Evolutionary conservation across 768 basidiomycete species (phyloP).

Genomic region (Lentinula sp.): DNA sequence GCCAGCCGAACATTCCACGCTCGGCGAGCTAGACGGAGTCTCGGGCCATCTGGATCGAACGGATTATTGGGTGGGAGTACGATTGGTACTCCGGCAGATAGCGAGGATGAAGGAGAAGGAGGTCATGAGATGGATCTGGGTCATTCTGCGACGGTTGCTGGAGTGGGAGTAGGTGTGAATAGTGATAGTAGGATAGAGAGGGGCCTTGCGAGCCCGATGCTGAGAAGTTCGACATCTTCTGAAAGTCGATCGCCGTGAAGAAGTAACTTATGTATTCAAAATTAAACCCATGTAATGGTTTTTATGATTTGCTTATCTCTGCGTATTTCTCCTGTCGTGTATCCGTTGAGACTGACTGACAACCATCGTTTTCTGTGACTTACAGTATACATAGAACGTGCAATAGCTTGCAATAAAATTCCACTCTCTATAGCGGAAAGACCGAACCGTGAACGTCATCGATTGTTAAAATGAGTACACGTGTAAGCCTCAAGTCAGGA

Average conservation of each 20-base stretch:
- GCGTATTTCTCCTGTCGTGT: not conserved
- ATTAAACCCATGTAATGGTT: not conserved
- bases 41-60: conserved; percentile 22
- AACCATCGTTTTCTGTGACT: not conserved
- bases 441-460: not conserved
- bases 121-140: conserved; percentile 41
- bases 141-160: conserved; percentile 9
- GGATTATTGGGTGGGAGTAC: conserved; percentile 18
- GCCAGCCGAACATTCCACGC: conserved; percentile 86
- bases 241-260: not conserved
- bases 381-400: not conserved
- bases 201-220: conserved; percentile 58
- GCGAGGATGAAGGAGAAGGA: conserved; percentile 31
- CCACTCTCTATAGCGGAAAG: too few relatives aligned
- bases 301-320: not conserved
- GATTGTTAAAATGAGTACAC: not conserved
- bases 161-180: conserved; percentile 14
- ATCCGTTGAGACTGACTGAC: not conserved
- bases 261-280: not conserved
- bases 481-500: not conserved
- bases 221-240: conserved; percentile 32
- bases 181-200: conserved; percentile 51
- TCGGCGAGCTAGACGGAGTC: conserved; percentile 52
- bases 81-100: conserved; percentile 29
- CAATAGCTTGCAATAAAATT: too few relatives aligned